Base-by-base conservation (phyloP, 306 rosid species). In the Lablab purpureus region DNA sequence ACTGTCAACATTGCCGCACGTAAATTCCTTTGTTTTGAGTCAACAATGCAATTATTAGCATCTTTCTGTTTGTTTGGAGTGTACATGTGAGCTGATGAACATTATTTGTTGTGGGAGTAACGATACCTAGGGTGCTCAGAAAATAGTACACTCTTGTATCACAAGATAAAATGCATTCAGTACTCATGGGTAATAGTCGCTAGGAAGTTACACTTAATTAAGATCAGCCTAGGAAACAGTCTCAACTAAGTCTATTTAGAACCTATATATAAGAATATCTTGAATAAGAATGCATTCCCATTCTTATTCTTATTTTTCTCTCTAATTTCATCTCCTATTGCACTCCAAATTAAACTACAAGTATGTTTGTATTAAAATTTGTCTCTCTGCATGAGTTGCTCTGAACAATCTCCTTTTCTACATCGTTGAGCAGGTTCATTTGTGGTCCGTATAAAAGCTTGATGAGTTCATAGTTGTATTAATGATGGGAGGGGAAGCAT, bases 401-500 rank as follows among this genome's bases (percentile, higher is more conserved):
- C 74, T 51, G 59, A 52, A 73, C 37, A 37, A 10, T 36, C 27
- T 72, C 52, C 54, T 54, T 67, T 51, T 76, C 15, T 59, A 63
- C 75, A 71, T 67, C 58, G 17, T 36, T 87, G 82, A 62, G 75
- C 90, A 94, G 98, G 97, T 89, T 94, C 98, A 46, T 94, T 94
- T 80, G 98, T 94, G 82, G 89, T 91, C 78, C 97, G 97, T 36
- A 90, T 94, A 82, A 94, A 94, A 89, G 94, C 85, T 43, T 91
- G 91, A 91, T 56, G 77, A 77, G 25, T 56, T 74, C 77, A 22
- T 40, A 43, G 67, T 77, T 49, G 60, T 30, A 64, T 28, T 75
- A 72, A 46, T 65, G 54, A 10, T 51, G 49, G 50, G 34, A 81
- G 71, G 74, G 77, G 47, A 76, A 64, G 49, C 66, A 64, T 82